Evolutionary conservation across 106 monocot species (phyloP).

Genomic region (Posidonia australis): DNA sequence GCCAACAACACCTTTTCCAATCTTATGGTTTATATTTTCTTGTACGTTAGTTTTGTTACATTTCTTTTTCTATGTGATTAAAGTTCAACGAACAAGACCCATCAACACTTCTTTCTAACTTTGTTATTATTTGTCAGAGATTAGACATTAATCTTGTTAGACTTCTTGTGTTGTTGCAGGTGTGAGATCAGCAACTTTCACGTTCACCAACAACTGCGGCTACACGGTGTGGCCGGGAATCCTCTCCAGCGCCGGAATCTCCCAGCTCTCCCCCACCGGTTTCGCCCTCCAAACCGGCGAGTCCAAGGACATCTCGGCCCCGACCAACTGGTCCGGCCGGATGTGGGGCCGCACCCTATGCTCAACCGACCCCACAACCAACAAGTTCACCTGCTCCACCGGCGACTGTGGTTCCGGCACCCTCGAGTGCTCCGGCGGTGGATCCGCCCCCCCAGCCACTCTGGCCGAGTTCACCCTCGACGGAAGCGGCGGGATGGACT

Average conservation of each 20-base stretch:
- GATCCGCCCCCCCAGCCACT: constrained; percentile 11
- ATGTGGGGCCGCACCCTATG: constrained; percentile 68
- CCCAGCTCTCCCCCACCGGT: constrained; percentile 28
- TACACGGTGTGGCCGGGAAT: constrained; percentile 88
- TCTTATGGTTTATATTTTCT: no score
- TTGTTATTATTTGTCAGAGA: no score
- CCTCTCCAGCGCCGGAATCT: constrained; percentile 62
- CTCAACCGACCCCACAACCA: constrained; percentile 28
- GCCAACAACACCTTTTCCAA: no score
- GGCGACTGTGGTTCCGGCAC: constrained; percentile 12
- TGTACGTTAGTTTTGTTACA: no score
- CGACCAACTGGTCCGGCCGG: constrained; percentile 78
- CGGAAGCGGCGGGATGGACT: neutral
- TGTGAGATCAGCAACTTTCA: constrained; percentile 44
- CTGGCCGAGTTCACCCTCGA: constrained; percentile 16
- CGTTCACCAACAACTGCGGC: constrained; percentile 66
- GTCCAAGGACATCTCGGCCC: constrained; percentile 26
- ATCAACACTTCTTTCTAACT: no score
- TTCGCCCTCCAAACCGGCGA: constrained; percentile 33
- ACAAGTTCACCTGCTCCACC: constrained; percentile 10
- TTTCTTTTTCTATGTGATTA: no score
- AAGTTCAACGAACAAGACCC: no score
- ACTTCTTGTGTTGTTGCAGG: constrained; percentile 3
- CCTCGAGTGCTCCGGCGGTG: constrained; percentile 5
- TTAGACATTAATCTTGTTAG: no score